Evolutionary conservation across 2,329 filamentous ascomycete species (phyloP).

Genomic region (Clathrospora elynae): DNA sequence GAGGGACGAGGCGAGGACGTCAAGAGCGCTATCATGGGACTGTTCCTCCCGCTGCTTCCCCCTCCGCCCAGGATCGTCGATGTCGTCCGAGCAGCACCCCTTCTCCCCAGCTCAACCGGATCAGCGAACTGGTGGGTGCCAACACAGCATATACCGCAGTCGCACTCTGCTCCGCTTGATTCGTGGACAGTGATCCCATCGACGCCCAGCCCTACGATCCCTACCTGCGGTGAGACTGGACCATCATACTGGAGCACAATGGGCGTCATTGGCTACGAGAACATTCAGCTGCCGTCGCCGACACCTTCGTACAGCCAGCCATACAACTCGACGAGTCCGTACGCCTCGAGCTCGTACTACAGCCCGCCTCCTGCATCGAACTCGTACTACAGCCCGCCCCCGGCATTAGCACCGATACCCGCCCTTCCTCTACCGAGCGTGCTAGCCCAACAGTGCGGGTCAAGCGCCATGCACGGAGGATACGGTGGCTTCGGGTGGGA

Average conservation of each 20-base stretch:
- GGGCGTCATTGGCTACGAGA: slow-evolving; percentile 62
- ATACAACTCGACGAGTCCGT: slow-evolving; percentile 45
- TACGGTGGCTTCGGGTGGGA: slow-evolving; percentile 84
- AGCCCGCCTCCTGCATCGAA: slow-evolving; percentile 75
- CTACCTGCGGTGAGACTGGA: slow-evolving; percentile 73
- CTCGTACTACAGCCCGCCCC: slow-evolving; percentile 79
- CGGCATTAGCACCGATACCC: slow-evolving; percentile 74
- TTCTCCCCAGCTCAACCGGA: slow-evolving; percentile 81
- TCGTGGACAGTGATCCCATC: slow-evolving; percentile 91
- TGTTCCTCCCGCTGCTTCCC: slow-evolving; percentile 84
- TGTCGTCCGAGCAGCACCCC: slow-evolving; percentile 80
- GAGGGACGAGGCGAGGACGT: slow-evolving; percentile 92
- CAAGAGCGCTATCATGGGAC: slow-evolving; percentile 79
- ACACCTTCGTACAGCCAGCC: slow-evolving; percentile 80
- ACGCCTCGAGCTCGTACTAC: slow-evolving; percentile 70
- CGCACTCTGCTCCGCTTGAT: slow-evolving; percentile 74
- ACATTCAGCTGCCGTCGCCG: slow-evolving; percentile 74
- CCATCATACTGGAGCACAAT: slow-evolving; percentile 80
- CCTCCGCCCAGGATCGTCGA: slow-evolving; percentile 89
- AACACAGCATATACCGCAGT: slow-evolving; percentile 60
- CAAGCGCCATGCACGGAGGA: slow-evolving; percentile 64
- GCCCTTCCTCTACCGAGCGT: slow-evolving; percentile 83
- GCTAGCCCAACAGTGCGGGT: slow-evolving; percentile 81
- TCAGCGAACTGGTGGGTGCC: slow-evolving; percentile 82
- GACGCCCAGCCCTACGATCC: slow-evolving; percentile 72